Evolutionary conservation across 2,329 filamentous ascomycete species (phyloP).

Genomic region (Diaporthe australafricana): DNA sequence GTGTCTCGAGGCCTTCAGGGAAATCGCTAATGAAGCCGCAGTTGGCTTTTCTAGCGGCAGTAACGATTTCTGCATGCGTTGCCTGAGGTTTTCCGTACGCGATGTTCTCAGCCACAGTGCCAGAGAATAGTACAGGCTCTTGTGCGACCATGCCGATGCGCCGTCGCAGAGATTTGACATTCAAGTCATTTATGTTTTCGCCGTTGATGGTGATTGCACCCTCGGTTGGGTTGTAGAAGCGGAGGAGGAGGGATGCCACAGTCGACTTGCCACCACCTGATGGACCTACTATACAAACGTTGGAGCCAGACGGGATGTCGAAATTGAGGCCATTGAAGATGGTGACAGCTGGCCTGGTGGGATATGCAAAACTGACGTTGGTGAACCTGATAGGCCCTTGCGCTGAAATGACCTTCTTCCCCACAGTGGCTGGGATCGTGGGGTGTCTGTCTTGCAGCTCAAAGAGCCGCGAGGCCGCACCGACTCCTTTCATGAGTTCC

Average conservation of each 20-base stretch:
- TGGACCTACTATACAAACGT: conserved; percentile 95
- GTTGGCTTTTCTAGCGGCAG: conserved; percentile 90
- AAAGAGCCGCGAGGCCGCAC: conserved; percentile 94
- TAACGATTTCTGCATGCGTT: conserved; percentile 82
- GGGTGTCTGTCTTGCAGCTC: conserved; percentile 93
- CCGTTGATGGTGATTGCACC: conserved; percentile 88
- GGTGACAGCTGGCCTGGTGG: conserved; percentile 88
- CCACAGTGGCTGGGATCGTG: conserved; percentile 87
- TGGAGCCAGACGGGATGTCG: conserved; percentile 90
- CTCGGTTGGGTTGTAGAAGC: conserved; percentile 87
- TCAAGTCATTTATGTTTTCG: conserved; percentile 85
- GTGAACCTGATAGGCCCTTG: conserved; percentile 90
- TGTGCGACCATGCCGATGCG: conserved; percentile 96
- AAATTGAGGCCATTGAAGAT: conserved; percentile 94
- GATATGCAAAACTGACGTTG: conserved; percentile 89
- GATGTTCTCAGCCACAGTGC: conserved; percentile 89
- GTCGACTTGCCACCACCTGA: conserved; percentile 97
- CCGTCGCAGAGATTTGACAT: conserved; percentile 90
- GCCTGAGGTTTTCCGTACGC: conserved; percentile 88
- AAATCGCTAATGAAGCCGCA: conserved; percentile 98
- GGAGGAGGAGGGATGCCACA: conserved; percentile 87
- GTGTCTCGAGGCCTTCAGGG: conserved; percentile 93
- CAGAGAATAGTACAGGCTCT: conserved; percentile 92
- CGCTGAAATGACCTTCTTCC: conserved; percentile 82
- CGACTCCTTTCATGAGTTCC: conserved; percentile 98